Percentiles rank a stretch among this genome's conserved stretches.
Evolutionary conservation across 345 rosid species (phyloP).

Genomic region (Gossypium anomalum): DNA sequence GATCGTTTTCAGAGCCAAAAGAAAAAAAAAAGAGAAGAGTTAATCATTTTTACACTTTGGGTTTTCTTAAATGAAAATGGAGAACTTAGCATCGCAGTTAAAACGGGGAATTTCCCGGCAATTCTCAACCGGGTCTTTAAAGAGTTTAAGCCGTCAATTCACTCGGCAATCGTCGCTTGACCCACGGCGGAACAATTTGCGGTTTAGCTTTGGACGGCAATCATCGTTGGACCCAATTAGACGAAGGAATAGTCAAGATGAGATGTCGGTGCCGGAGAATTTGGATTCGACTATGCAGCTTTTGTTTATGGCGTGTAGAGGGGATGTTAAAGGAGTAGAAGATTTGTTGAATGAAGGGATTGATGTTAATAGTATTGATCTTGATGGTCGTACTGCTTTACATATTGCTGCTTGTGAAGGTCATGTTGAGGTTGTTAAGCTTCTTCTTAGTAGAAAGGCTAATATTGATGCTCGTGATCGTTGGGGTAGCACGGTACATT

Average conservation of each 20-base stretch:
- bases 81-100: conserved; percentile 42
- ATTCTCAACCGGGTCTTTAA: conserved; percentile 57
- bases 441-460: conserved; percentile 59
- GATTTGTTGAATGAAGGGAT: conserved; percentile 68
- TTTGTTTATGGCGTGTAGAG: conserved; percentile 77
- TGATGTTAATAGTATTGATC: conserved; percentile 89
- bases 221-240: conserved; percentile 70
- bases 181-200: conserved; percentile 43
- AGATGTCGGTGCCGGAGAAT: conserved; percentile 79
- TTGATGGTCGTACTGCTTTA: conserved; percentile 91
- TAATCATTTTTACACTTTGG: not conserved
- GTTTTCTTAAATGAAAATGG: conserved; percentile 27
- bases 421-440: conserved; percentile 63
- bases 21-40: not conserved
- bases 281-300: conserved; percentile 93
- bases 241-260: conserved; percentile 45
- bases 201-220: conserved; percentile 75
- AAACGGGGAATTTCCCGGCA: conserved; percentile 67
- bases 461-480: conserved; percentile 97
- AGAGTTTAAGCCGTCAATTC: conserved; percentile 44
- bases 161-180: conserved; percentile 57
- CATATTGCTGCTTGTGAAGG: conserved; percentile 97
- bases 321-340: conserved; percentile 69
- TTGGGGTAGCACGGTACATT: conserved; percentile 93
- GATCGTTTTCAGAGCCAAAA: not conserved